Percentiles rank a stretch among this genome's conserved stretches.
Evolutionary conservation across 192 early-diverging fungal genomes (phyloP).

Genomic region (Rhizophagus prolifer): DNA sequence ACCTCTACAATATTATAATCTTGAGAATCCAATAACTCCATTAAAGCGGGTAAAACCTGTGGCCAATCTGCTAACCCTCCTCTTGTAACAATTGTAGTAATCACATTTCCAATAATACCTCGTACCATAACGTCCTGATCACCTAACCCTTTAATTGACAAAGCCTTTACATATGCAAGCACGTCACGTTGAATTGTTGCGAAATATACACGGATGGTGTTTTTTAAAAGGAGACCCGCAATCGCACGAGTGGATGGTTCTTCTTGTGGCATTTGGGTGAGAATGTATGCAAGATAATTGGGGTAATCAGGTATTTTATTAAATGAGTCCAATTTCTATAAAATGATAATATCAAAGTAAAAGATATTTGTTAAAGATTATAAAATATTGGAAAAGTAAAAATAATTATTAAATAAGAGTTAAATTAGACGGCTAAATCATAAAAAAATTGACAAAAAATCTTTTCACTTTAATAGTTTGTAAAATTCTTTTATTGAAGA

Average conservation of each 20-base stretch:
- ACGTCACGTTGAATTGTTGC: slow-evolving; percentile 53
- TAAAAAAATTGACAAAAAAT: neutral
- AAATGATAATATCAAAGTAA: neutral
- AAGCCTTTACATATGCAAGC: slow-evolving; percentile 68
- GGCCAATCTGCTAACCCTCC: slow-evolving; percentile 78
- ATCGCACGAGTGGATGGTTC: slow-evolving; percentile 69
- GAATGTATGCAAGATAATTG: slow-evolving; percentile 86
- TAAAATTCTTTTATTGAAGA: neutral
- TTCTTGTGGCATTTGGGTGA: slow-evolving; percentile 71
- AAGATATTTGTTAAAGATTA: slow-evolving; percentile 5
- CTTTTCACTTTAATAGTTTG: neutral
- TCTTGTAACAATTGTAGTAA: slow-evolving; percentile 80
- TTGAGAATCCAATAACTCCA: slow-evolving; percentile 72
- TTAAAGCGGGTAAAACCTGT: slow-evolving; percentile 74
- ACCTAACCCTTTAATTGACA: slow-evolving; percentile 51
- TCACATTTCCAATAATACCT: slow-evolving; percentile 81
- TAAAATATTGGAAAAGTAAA: neutral
- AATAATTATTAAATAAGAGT: neutral
- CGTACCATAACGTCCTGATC: slow-evolving; percentile 74
- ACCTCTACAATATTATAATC: slow-evolving; percentile 79
- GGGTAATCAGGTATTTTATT: slow-evolving; percentile 83
- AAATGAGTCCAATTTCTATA: slow-evolving; percentile 72
- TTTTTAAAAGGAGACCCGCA: slow-evolving; percentile 84
- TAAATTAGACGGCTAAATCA: neutral
- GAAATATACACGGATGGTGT: slow-evolving; percentile 64